Base-by-base conservation (phyloP, 768 basidiomycete genomes). In the Gautieria morchelliformis region DNA sequence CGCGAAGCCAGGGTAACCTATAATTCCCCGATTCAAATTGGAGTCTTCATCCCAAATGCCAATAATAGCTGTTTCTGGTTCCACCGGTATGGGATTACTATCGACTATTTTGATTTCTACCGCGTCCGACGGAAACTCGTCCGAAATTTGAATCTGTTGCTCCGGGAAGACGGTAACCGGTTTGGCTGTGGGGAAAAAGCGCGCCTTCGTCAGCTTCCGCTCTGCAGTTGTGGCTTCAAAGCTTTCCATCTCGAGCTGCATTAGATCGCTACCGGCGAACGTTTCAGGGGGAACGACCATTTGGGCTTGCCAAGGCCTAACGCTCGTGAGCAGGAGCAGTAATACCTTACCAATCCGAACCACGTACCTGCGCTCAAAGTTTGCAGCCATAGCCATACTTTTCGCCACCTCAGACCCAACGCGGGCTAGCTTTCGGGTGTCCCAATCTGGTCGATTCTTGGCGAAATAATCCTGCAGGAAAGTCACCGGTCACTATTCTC, bases 341-440 rank as follows among this genome's bases (percentile, higher is more conserved):
- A 49, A 30, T 33, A 24, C 22, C 4, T 6, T 3, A 49, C 22
- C 15, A n/a, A 41, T 41, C 7, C 14, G 17, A 24, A 27, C 32
- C 19, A 48, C 50, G 15, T 32, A 60, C 52, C 37, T 51, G 35
- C 15, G 46, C 14, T 60, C 59, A 41, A 56, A 59, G 30, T 60
- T 60, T 14, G 56, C 56, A 20, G 59, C 59, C 32, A 60, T 60
- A 7, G 56, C n/a, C 59, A 56, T 60, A 41, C 56, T 60, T 8
- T 40, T 19, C 22, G 59, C 59, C 7, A 37, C 59, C 27, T 60
- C 54, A 15, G 41, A 19, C 47, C 17, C 40, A 22, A 51, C 55
- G 3, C 53, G 35, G 8, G 53, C 20, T 12, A 59, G 32, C 50
- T 62, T 60, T 32, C 59, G 44, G 20, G 12, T 14, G 33, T 56